Evolutionary conservation across 2,329 filamentous ascomycete species (phyloP).

Genomic region (Clarireedia hainanense): DNA sequence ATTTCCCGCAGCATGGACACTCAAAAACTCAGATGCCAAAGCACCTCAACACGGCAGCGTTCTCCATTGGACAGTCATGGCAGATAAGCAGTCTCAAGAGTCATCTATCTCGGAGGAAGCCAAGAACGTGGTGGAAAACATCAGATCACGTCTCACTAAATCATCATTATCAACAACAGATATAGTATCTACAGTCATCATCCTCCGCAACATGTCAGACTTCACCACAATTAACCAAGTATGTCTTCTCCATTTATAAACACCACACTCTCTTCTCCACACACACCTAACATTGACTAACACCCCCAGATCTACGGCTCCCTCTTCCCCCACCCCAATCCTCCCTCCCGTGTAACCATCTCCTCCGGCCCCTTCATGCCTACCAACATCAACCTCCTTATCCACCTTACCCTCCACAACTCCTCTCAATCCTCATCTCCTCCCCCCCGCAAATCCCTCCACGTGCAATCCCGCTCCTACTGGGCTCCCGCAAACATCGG

Average conservation of each 20-base stretch:
- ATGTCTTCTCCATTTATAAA: background rate
- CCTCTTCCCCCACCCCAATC: conserved; percentile 70
- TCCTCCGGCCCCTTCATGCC: conserved; percentile 65
- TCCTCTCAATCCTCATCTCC: background rate
- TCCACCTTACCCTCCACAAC: conserved; percentile 39
- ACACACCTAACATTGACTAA: background rate
- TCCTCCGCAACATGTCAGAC: conserved; percentile 72
- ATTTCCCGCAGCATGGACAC: background rate
- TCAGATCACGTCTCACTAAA: conserved; percentile 35
- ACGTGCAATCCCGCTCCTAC: conserved; percentile 90
- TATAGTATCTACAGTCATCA: conserved; percentile 53
- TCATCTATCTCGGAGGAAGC: conserved; percentile 41
- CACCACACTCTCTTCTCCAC: background rate
- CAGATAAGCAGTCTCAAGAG: background rate
- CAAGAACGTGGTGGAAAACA: conserved; percentile 37
- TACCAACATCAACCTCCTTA: conserved; percentile 47
- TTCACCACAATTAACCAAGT: conserved; percentile 65
- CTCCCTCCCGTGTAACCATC: conserved; percentile 77
- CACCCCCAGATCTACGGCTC: conserved; percentile 52
- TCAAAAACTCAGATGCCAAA: background rate
- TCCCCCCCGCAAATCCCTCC: conserved; percentile 46
- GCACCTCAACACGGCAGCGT: background rate
- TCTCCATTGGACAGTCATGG: conserved; percentile 17
- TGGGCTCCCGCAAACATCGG: conserved; percentile 98
- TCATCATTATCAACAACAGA: conserved; percentile 31